Evolutionary conservation across 768 basidiomycete species (phyloP).

Genomic region (Leccinum obscurum): DNA sequence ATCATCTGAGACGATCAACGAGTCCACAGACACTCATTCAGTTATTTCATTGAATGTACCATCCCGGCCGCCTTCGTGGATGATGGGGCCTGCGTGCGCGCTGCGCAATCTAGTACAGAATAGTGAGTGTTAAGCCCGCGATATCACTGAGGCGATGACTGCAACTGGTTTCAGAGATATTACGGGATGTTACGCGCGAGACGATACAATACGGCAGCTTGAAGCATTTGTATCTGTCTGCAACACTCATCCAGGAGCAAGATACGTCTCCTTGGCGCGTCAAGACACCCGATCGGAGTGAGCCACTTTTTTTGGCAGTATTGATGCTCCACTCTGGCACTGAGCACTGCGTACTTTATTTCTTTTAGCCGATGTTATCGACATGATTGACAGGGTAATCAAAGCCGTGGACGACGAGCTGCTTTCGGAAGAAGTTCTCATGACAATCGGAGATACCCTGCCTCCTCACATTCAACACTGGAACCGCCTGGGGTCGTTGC

Average conservation of each 20-base stretch:
- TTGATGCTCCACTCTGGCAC: background rate
- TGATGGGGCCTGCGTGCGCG: background rate
- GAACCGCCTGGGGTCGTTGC: slow-evolving; percentile 7
- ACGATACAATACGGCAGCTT: background rate
- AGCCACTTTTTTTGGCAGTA: background rate
- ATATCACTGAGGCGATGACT: background rate
- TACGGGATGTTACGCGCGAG: background rate
- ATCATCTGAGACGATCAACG: background rate
- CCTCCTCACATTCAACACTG: slow-evolving; percentile 6
- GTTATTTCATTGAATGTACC: background rate
- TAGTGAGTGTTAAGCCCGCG: background rate
- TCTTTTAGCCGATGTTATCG: background rate
- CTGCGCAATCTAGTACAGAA: background rate
- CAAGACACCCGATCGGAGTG: background rate
- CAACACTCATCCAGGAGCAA: background rate
- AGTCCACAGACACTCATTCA: background rate
- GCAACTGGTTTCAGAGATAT: background rate
- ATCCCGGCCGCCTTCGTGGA: background rate
- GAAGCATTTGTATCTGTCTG: background rate
- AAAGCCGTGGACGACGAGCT: background rate
- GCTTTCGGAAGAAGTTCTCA: background rate
- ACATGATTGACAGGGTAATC: background rate
- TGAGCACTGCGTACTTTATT: background rate
- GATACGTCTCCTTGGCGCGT: background rate
- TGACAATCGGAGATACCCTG: background rate